Evolutionary conservation across 2,329 filamentous ascomycete genomes (phyloP).

Genomic region (Cladosporium sp.): DNA sequence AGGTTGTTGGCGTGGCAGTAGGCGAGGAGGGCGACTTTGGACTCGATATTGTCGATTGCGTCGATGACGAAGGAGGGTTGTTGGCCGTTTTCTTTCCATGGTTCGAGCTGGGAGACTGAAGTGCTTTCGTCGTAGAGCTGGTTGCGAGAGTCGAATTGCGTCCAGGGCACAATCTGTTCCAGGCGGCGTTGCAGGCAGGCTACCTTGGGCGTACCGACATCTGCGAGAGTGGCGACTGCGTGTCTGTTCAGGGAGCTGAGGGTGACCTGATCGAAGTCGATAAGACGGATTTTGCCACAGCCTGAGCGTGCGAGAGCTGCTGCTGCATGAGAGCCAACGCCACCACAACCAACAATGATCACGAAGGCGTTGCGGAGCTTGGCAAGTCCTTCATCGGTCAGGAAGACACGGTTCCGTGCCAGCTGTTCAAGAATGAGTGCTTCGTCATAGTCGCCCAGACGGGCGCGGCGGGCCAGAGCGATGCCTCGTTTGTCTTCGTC

Average conservation of each 20-base stretch:
- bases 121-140: slow-evolving; percentile 74
- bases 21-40: slow-evolving; percentile 85
- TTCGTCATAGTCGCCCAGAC: slow-evolving; percentile 65
- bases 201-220: slow-evolving; percentile 92
- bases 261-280: slow-evolving; percentile 98
- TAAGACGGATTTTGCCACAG: slow-evolving; percentile 79
- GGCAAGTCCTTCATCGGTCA: slow-evolving; percentile 75
- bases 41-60: slow-evolving; percentile 97
- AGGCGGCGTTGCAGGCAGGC: slow-evolving; percentile 76
- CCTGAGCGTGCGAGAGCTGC: slow-evolving; percentile 86
- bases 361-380: slow-evolving; percentile 81
- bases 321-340: slow-evolving; percentile 89
- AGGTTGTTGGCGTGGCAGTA: slow-evolving; percentile 79
- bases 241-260: slow-evolving; percentile 94
- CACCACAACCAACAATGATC: slow-evolving; percentile 87
- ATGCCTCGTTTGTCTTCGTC: slow-evolving; percentile 60
- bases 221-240: slow-evolving; percentile 87
- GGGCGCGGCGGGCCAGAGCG: slow-evolving; percentile 59
- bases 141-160: slow-evolving; percentile 79
- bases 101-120: slow-evolving; percentile 66
- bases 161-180: slow-evolving; percentile 88
- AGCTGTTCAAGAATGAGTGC: slow-evolving; percentile 93
- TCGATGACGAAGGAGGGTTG: slow-evolving; percentile 88
- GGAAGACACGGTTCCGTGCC: slow-evolving; percentile 87
- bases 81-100: slow-evolving; percentile 59